Evolutionary conservation across 1,284 basidiomycete genomes (phyloP).

Genomic region (Limonomyces culmigenus): DNA sequence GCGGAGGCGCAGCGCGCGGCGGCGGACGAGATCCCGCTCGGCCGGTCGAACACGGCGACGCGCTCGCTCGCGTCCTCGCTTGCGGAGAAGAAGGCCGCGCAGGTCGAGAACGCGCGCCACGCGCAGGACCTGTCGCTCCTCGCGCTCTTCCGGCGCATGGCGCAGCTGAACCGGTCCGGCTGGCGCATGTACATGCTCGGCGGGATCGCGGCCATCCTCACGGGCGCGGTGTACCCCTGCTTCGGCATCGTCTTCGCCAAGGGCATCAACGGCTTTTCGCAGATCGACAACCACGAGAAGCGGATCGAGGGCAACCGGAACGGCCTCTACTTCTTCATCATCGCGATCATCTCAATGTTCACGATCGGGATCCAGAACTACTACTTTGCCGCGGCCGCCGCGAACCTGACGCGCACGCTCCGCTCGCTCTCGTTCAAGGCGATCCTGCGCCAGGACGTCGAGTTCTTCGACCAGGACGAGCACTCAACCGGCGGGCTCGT

Average conservation of each 20-base stretch:
- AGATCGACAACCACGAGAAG: constrained; percentile 19
- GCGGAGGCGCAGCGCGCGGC: constrained; percentile 36
- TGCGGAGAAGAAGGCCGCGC: constrained; percentile 28
- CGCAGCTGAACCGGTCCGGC: constrained; percentile 38
- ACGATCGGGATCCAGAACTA: constrained; percentile 52
- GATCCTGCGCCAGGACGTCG: constrained; percentile 71
- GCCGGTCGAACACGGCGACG: constrained; percentile 40
- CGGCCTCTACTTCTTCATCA: constrained; percentile 73
- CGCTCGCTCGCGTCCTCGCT: constrained; percentile 60
- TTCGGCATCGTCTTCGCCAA: constrained; percentile 34
- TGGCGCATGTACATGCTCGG: constrained; percentile 42
- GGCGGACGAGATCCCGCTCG: constrained; percentile 44
- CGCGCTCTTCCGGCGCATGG: constrained; percentile 64
- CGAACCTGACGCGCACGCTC: constrained; percentile 48
- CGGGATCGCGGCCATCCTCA: constrained; percentile 32
- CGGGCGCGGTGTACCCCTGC: constrained; percentile 75
- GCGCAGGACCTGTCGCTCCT: constrained; percentile 26
- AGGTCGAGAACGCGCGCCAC: constrained; percentile 18
- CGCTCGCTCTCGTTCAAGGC: constrained; percentile 58
- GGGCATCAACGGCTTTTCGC: constrained; percentile 49
- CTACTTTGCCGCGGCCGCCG: constrained; percentile 50
- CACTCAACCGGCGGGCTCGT: constrained; percentile 79
- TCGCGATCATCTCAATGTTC: constrained; percentile 53
- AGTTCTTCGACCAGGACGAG: constrained; percentile 77
- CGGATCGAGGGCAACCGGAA: constrained; percentile 45